A percentile compares a stretch with the other conserved stretches of the same genome.
Evolutionary conservation across 768 basidiomycete species (phyloP).

Genomic region (Favolaschia claudopus): DNA sequence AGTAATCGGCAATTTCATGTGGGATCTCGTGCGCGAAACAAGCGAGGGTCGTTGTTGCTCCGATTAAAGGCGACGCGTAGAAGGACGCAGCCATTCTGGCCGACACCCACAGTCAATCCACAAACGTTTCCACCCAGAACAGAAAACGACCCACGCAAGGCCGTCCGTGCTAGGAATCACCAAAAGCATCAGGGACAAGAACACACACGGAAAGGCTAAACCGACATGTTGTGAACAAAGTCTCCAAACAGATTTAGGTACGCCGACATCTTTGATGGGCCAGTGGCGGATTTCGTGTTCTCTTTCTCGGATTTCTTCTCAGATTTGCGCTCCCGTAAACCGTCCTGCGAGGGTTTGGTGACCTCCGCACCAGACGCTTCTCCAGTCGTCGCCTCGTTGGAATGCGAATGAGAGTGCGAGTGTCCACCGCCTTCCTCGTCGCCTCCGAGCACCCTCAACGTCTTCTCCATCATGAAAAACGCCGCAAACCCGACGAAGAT

Average conservation of each 20-base stretch:
- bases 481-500: constrained; percentile 89
- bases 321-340: constrained; percentile 55
- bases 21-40: constrained; percentile 97
- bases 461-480: constrained; percentile 95
- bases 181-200: constrained; percentile 26
- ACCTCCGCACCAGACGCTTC: constrained; percentile 58
- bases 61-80: constrained; percentile 93
- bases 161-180: constrained; percentile 89
- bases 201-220: constrained; percentile 20
- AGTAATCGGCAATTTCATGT: constrained; percentile 97
- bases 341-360: constrained; percentile 48
- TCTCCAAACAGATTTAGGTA: constrained; percentile 94
- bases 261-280: constrained; percentile 85
- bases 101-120: neutral
- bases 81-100: constrained; percentile 93
- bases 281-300: constrained; percentile 42
- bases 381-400: constrained; percentile 42
- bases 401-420: constrained; percentile 69
- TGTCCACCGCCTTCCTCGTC: constrained; percentile 61
- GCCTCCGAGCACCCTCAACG: constrained; percentile 79
- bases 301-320: constrained; percentile 39
- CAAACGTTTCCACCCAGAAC: constrained; percentile 7
- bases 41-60: constrained; percentile 93
- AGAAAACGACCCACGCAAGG: constrained; percentile 67
- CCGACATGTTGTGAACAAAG: constrained; percentile 93